Evolutionary conservation across 768 basidiomycete species (phyloP).

Genomic region (Tephrocybe sp.): DNA sequence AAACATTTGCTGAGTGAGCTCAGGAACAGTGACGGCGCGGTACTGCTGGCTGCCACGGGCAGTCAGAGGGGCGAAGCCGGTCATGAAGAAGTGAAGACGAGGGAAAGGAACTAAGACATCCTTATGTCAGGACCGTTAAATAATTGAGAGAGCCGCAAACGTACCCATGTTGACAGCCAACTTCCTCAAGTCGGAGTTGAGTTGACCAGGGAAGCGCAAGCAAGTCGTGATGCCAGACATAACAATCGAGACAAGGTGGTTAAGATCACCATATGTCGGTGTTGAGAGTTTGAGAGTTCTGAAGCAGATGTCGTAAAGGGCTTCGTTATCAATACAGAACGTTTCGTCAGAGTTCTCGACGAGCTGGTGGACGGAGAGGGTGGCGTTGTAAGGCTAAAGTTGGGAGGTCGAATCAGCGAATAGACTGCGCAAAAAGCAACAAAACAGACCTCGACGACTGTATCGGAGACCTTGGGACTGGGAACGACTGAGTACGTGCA

Average conservation of each 20-base stretch:
- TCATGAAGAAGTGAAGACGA: conserved; percentile 99
- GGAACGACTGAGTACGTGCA: conserved; percentile 99
- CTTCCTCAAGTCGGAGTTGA: conserved; percentile 98
- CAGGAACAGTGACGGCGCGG: conserved; percentile 95
- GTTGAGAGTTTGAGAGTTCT: conserved; percentile 94
- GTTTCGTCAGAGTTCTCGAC: conserved; percentile 99
- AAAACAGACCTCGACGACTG: conserved; percentile 83
- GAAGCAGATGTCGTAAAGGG: conserved; percentile 99
- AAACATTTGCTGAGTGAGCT: conserved; percentile 99
- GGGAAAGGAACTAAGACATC: conserved; percentile 92
- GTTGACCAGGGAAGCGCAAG: conserved; percentile 99
- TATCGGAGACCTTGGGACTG: conserved; percentile 96
- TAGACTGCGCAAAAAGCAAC: background rate
- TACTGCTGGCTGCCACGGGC: conserved; percentile 94
- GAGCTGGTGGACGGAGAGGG: conserved; percentile 96
- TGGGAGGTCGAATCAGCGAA: background rate
- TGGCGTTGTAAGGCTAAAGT: conserved; percentile 92
- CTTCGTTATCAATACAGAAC: conserved; percentile 99
- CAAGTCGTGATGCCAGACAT: conserved; percentile 99
- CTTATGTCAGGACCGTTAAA: background rate
- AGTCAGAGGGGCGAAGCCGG: conserved; percentile 92
- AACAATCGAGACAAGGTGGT: conserved; percentile 96
- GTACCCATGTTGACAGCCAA: conserved; percentile 98
- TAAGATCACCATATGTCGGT: conserved; percentile 96
- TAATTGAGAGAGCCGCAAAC: conserved; percentile 22